Conservation (phyloP, 2,329 filamentous ascomycete genomes). For the Pseudogymnoascus sp. region DNA sequence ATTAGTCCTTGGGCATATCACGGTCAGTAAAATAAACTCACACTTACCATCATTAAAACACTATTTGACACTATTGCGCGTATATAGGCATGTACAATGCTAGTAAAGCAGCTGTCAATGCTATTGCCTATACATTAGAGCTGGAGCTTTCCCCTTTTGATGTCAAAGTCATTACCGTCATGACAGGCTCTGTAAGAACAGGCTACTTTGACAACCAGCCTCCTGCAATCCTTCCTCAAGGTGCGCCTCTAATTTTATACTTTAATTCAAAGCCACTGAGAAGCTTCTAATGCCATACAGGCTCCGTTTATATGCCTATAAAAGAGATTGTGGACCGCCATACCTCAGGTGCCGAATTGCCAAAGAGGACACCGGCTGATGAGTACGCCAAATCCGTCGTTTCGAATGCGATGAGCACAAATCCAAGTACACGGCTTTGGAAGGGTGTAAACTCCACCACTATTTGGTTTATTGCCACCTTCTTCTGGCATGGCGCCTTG, state of each 20-base stretch:
- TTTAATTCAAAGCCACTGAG: background rate
- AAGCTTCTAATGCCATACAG: background rate
- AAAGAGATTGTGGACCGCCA: constrained; percentile 15
- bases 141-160: constrained; percentile 18
- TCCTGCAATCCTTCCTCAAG: constrained; percentile 11
- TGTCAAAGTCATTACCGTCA: constrained; percentile 17
- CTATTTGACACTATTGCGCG: background rate
- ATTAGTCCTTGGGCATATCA: constrained; percentile 31
- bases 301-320: constrained; percentile 17
- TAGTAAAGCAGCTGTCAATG: constrained; percentile 17
- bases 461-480: constrained; percentile 17
- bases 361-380: constrained; percentile 7
- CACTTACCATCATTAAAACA: constrained; percentile 13
- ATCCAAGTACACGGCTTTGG: constrained; percentile 17
- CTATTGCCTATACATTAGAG: constrained; percentile 15
- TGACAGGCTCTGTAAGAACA: constrained; percentile 17
- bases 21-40: constrained; percentile 31
- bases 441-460: constrained; percentile 12
- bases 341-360: constrained; percentile 9
- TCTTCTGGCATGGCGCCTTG: constrained; percentile 16
- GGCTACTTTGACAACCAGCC: constrained; percentile 19
- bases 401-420: constrained; percentile 17
- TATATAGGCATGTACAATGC: constrained; percentile 19
- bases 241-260: background rate
- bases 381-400: constrained; percentile 18